Evolutionary conservation across 768 basidiomycete species (phyloP).

Genomic region (Mycena leptocephala): DNA sequence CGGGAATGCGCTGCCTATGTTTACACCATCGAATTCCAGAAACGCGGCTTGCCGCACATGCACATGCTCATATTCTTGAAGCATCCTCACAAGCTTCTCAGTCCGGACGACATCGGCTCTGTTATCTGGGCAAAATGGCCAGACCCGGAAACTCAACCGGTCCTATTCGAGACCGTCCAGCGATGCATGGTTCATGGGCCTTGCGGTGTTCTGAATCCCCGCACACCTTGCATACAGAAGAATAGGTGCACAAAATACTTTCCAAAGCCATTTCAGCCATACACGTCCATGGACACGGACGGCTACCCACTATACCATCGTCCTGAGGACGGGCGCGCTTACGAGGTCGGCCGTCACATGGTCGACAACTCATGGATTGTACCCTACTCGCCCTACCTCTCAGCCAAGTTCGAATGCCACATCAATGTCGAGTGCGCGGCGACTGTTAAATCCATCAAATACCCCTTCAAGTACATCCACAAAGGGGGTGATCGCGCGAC

Average conservation of each 20-base stretch:
- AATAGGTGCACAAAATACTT: conserved; percentile 54
- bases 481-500: too few species aligned
- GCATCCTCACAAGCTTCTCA: conserved; percentile 22
- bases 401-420: conserved; percentile 52
- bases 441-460: conserved; percentile 45
- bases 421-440: conserved; percentile 56
- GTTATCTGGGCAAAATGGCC: not conserved
- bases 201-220: conserved; percentile 40
- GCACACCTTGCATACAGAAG: conserved; percentile 54
- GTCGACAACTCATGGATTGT: conserved; percentile 53
- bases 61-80: conserved; percentile 55
- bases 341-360: conserved; percentile 11
- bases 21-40: too few species aligned
- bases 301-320: conserved; percentile 55
- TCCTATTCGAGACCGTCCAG: conserved; percentile 36
- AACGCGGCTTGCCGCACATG: too few species aligned
- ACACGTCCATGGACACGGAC: conserved; percentile 50
- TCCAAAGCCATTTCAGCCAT: conserved; percentile 51
- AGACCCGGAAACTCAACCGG: conserved; percentile 40
- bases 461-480: conserved; percentile 32
- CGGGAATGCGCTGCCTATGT: too few species aligned
- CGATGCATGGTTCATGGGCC: conserved; percentile 62
- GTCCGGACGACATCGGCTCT: not conserved
- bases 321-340: conserved; percentile 25
- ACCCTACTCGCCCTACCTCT: conserved; percentile 51